Conservation (phyloP, 352 stramenopile species). For the Phytophthora pinifolia region DNA sequence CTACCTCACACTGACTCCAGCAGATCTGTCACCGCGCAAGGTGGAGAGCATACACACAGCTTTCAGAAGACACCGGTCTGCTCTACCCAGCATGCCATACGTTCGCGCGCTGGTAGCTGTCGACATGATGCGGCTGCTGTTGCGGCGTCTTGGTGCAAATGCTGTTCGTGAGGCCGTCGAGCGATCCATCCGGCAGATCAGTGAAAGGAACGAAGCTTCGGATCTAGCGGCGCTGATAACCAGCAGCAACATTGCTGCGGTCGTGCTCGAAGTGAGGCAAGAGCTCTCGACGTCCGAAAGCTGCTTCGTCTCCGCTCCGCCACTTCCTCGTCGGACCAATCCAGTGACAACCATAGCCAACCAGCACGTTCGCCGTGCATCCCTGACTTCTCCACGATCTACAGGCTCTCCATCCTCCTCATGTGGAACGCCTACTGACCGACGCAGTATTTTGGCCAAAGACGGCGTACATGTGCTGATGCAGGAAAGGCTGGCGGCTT, state of each 20-base stretch:
- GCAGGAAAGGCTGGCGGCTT: slow-evolving; percentile 47
- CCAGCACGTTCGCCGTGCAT: slow-evolving; percentile 6
- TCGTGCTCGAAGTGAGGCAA: slow-evolving; percentile 34
- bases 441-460: slow-evolving; percentile 48
- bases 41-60: slow-evolving; percentile 34
- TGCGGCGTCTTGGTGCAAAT: slow-evolving; percentile 29
- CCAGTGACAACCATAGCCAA: slow-evolving; percentile 1
- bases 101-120: slow-evolving; percentile 41
- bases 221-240: slow-evolving; percentile 31
- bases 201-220: slow-evolving; percentile 22
- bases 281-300: slow-evolving; percentile 10
- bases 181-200: slow-evolving; percentile 20
- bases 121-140: slow-evolving; percentile 43
- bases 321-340: not conserved
- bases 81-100: slow-evolving; percentile 21
- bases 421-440: slow-evolving; percentile 14
- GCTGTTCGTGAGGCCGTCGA: slow-evolving; percentile 32
- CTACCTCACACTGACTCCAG: slow-evolving; percentile 29
- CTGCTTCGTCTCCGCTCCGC: not conserved
- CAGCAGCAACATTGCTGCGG: slow-evolving; percentile 38
- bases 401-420: slow-evolving; percentile 15
- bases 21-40: slow-evolving; percentile 30
- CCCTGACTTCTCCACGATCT: slow-evolving; percentile 8
- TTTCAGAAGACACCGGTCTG: slow-evolving; percentile 9
- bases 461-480: slow-evolving; percentile 55